Evolutionary conservation across 2,329 filamentous ascomycete genomes (phyloP).

Genomic region (Xylaria sp.): DNA sequence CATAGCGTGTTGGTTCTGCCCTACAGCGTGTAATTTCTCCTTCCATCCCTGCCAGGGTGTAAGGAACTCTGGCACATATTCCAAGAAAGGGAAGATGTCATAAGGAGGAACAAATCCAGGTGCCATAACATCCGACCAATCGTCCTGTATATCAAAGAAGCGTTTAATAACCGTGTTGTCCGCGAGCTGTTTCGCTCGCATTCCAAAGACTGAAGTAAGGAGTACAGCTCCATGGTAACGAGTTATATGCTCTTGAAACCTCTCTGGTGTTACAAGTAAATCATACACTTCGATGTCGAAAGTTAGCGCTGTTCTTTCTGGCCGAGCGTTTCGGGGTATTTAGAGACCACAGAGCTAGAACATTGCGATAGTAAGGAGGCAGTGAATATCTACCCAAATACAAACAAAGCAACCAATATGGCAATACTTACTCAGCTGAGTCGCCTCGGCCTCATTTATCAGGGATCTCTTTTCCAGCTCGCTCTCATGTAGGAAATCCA

Average conservation of each 20-base stretch:
- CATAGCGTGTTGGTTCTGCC: constrained; percentile 29
- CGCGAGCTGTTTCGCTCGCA: constrained; percentile 29
- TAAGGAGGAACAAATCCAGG: constrained; percentile 34
- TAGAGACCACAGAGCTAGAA: neutral
- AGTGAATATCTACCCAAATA: neutral
- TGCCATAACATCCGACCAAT: constrained; percentile 32
- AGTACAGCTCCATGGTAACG: constrained; percentile 39
- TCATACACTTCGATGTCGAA: constrained; percentile 33
- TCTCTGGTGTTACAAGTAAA: constrained; percentile 28
- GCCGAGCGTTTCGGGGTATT: no score
- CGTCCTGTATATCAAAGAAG: constrained; percentile 36
- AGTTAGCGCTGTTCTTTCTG: neutral
- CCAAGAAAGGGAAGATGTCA: constrained; percentile 40
- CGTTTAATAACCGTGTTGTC: constrained; percentile 21
- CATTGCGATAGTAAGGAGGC: neutral
- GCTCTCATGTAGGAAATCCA: constrained; percentile 35
- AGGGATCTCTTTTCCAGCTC: constrained; percentile 31
- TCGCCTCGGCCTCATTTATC: constrained; percentile 40
- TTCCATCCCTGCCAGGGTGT: constrained; percentile 41
- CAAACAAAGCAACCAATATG: neutral
- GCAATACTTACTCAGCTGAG: constrained; percentile 35
- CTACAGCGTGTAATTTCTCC: constrained; percentile 21
- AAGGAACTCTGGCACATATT: constrained; percentile 37
- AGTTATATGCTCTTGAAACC: constrained; percentile 29
- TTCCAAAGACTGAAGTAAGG: constrained; percentile 36